Evolutionary conservation across 2,329 filamentous ascomycete species (phyloP), one percentile per base, ranked within the genome.

Genomic region (Colletotrichum incanum): DNA sequence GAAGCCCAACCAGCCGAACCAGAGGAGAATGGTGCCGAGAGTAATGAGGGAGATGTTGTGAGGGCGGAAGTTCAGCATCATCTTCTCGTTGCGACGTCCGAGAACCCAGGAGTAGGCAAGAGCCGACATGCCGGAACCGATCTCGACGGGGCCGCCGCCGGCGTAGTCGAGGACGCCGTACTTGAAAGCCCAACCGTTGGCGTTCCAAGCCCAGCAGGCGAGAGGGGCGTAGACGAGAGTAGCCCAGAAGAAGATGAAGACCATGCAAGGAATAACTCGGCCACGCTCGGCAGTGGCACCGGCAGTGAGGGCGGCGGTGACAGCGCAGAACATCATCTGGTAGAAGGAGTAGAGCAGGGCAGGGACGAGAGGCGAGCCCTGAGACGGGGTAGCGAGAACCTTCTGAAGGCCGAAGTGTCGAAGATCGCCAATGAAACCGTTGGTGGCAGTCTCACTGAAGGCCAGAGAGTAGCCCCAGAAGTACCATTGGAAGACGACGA

Each of bases 51-150:
- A 98, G 76, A 98, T 96, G 86, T 99, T 99, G 88, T 99, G 96
- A 23, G 96, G 96, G 76, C 96, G 94, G 90, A 98, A 98, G 89
- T 98, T 98, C 84, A 98, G 91, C 94, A 98, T 98, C 95, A 98
- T 98, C 87, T 95, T 96, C 87, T 98, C 96, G 86, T 98, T 96
- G 76, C 96, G 94, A 79, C 95, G 94, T 76, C 96, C 96, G 73
- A 99, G 93, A 47, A 98, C 92, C 94, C 94, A 93, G 2, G 95
- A 98, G 86, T 98, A 99, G 76, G 96, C 96, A 58, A 98, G 88
- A 39, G 96, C 96, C 54, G 94, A 96, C 84, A 97, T 87, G 81
- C 96, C 96, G 70, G 96, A 98, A 73, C 91, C 94, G 78, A 99
- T 98, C 85, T 99, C 96, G 88, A 99, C 96, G 76, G 96, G 96